Percentiles rank a stretch among this genome's conserved stretches.
These are phyloP conservation scores for Heterobasidion occidentale DNA, from an alignment of 1,284 basidiomycete genomes.

Conservation along the genomic window DNA sequence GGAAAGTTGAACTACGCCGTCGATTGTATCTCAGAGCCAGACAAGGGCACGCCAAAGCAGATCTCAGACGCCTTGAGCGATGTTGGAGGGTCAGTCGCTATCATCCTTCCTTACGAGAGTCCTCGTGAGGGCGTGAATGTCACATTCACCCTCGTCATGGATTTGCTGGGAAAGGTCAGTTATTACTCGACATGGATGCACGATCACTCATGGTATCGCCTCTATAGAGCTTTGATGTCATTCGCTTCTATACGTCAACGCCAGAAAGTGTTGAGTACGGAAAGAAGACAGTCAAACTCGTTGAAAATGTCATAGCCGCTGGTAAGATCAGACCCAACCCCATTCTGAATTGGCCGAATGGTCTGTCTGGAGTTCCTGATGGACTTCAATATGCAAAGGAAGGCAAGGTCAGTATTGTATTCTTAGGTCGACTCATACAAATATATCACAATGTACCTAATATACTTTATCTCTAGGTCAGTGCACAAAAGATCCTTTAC, in stretches of 20 bases:
- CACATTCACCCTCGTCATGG: background rate
- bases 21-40: slow-evolving; percentile 3
- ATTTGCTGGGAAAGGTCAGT: slow-evolving; percentile 2
- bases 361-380: background rate
- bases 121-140: background rate
- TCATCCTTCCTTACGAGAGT: background rate
- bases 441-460: background rate
- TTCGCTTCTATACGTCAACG: background rate
- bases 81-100: slow-evolving; percentile 3
- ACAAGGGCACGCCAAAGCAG: background rate
- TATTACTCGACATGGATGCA: background rate
- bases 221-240: background rate
- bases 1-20: slow-evolving; percentile 3
- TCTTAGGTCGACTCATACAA: background rate
- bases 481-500: slow-evolving; percentile 1
- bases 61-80: background rate
- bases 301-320: background rate
- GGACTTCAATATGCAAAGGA: slow-evolving; percentile 3
- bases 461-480: background rate
- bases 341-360: background rate
- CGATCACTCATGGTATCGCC: background rate
- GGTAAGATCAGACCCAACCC: slow-evolving; percentile 2
- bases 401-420: slow-evolving; percentile 1
- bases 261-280: background rate
- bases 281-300: background rate